phyloP scores from a whole-genome alignment of 1,284 basidiomycete genomes.

The Heterobasidion parviporum region DNA sequence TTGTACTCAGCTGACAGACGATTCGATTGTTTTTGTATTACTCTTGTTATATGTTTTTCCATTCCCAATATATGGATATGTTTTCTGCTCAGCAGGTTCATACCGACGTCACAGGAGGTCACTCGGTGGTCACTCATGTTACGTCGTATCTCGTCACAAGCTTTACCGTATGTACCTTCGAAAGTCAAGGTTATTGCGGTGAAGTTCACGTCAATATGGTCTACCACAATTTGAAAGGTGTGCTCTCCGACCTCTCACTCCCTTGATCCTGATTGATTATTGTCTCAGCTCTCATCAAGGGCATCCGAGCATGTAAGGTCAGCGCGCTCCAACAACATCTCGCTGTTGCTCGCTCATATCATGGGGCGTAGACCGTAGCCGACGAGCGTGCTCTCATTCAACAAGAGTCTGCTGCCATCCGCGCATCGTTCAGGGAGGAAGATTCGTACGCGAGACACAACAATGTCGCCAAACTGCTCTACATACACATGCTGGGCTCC shows the following conservation, averaged over 20 bases:
- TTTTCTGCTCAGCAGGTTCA: too few species aligned
- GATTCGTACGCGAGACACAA: constrained; percentile 91
- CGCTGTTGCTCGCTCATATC: constrained; percentile 11
- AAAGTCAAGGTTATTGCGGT: too few species aligned
- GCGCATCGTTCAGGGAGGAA: constrained; percentile 97
- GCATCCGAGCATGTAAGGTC: constrained; percentile 89
- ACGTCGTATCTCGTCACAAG: too few species aligned
- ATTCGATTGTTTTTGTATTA: too few species aligned
- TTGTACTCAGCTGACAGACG: too few species aligned
- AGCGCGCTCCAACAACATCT: constrained; percentile 8
- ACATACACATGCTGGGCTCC: constrained; percentile 99
- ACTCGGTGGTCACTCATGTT: too few species aligned
- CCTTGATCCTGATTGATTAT: constrained; percentile 10
- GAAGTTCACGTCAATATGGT: constrained; percentile 38
- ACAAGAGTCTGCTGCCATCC: constrained; percentile 96
- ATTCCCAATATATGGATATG: too few species aligned
- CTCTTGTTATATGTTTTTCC: too few species aligned
- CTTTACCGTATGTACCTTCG: too few species aligned
- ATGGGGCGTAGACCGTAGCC: constrained; percentile 75
- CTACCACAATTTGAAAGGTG: constrained; percentile 92
- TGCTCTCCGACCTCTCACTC: not conserved
- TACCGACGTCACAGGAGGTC: too few species aligned
- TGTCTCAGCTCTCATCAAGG: constrained; percentile 84
- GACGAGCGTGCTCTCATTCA: constrained; percentile 97
- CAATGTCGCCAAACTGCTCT: constrained; percentile 97